Conservation (phyloP, 331 rosid genomes). For the Saraca asoca region DNA sequence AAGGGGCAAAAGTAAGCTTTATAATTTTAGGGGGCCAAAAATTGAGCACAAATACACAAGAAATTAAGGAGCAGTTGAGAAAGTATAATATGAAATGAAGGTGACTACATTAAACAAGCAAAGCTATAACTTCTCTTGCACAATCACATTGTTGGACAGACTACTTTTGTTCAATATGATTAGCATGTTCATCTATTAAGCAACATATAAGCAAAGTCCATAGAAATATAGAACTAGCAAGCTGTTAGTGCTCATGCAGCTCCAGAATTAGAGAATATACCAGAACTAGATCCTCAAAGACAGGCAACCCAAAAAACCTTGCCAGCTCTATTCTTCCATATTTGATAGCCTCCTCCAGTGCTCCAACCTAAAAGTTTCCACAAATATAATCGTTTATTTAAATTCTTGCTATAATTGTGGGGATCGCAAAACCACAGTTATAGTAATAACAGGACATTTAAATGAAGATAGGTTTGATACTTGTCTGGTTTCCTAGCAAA, state of each 20-base stretch:
- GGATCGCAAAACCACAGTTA: not conserved
- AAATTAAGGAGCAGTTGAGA: not conserved
- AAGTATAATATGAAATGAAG: not conserved
- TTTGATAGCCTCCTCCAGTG: conserved; percentile 84
- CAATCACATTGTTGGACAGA: not conserved
- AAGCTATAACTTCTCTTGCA: not conserved
- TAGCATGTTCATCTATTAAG: conserved; percentile 18
- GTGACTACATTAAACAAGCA: not conserved
- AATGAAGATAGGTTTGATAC: not conserved
- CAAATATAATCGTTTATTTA: conserved; percentile 8
- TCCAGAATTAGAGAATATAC: conserved; percentile 42
- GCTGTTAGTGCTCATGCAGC: conserved; percentile 10
- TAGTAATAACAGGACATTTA: not conserved
- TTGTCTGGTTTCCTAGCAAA: too few relatives aligned
- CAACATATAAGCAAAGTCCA: not conserved
- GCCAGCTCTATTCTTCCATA: conserved; percentile 83
- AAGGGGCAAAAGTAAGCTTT: too few relatives aligned
- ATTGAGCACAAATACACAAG: not conserved
- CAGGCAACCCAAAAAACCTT: conserved; percentile 61
- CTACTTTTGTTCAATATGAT: conserved; percentile 6
- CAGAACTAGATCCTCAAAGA: conserved; percentile 78
- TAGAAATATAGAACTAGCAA: not conserved
- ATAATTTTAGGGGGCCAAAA: too few relatives aligned
- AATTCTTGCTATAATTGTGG: not conserved
- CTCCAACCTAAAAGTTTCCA: conserved; percentile 65